Evolutionary conservation across 2,329 filamentous ascomycete genomes (phyloP).

Genomic region (Penicillium expansum): DNA sequence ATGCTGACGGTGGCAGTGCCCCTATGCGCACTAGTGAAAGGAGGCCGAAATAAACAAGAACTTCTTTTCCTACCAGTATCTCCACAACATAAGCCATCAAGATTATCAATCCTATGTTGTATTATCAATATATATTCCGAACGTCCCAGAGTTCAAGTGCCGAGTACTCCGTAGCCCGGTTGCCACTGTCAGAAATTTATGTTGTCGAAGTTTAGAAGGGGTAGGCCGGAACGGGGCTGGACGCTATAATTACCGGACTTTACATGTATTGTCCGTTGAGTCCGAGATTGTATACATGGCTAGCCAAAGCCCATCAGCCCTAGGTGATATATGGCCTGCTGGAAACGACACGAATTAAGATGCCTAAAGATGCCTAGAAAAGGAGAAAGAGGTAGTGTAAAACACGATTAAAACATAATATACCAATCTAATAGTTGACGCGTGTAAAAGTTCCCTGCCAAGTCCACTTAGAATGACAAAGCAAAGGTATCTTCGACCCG

Average conservation of each 20-base stretch:
- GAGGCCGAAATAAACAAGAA: not conserved
- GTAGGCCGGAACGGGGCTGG: slow-evolving; percentile 12
- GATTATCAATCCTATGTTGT: not conserved
- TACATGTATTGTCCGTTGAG: slow-evolving; percentile 4
- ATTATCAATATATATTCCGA: not conserved
- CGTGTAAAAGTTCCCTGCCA: slow-evolving; percentile 5
- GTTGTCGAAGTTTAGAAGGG: slow-evolving; percentile 15
- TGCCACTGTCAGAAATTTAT: slow-evolving; percentile 26
- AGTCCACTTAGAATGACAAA: slow-evolving; percentile 5
- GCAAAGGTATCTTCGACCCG: not conserved
- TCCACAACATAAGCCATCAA: not conserved
- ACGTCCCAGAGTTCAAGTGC: not conserved
- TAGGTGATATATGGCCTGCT: not conserved
- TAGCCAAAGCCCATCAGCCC: not conserved
- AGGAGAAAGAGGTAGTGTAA: not conserved
- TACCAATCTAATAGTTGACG: not conserved
- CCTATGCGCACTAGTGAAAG: not conserved
- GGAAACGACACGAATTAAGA: not conserved
- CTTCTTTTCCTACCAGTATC: not conserved
- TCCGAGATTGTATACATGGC: not conserved
- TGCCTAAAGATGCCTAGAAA: not conserved
- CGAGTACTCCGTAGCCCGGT: slow-evolving; percentile 11
- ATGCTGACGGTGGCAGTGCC: slow-evolving; percentile 4
- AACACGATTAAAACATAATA: not conserved
- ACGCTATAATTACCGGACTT: slow-evolving; percentile 17